Conservation (phyloP, 1,139 yeast species). For the Williopsis jadinii region DNA sequence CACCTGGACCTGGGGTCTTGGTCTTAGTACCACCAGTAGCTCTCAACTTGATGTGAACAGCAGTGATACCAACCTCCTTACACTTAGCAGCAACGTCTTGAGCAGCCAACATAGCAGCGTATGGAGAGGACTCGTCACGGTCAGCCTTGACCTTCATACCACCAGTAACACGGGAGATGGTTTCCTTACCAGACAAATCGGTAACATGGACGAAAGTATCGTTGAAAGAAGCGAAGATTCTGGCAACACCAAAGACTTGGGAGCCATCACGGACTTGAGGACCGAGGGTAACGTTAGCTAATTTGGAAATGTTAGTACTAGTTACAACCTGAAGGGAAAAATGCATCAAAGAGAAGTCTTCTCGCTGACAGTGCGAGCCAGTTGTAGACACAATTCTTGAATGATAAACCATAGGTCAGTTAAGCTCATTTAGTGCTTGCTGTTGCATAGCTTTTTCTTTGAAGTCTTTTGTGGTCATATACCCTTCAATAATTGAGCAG, state of each 20-base stretch:
- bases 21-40: constrained; percentile 99
- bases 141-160: constrained; percentile 99
- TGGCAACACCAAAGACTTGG: constrained; percentile 99
- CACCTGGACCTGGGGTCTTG: constrained; percentile 99
- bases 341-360: background rate
- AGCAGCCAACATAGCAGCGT: constrained; percentile 99
- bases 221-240: constrained; percentile 99
- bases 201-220: constrained; percentile 99
- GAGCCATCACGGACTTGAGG: constrained; percentile 91
- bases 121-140: constrained; percentile 99
- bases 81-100: constrained; percentile 99
- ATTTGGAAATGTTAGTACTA: constrained; percentile 12
- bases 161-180: constrained; percentile 99
- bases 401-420: too few species aligned
- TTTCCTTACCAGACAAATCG: constrained; percentile 99
- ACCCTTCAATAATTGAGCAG: too few species aligned
- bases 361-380: background rate
- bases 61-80: constrained; percentile 99
- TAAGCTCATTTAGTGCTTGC: too few species aligned
- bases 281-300: constrained; percentile 68
- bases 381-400: too few species aligned
- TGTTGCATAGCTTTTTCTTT: too few species aligned
- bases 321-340: background rate
- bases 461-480: too few species aligned
- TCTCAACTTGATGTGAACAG: constrained; percentile 99